Percentiles rank a stretch among this genome's conserved stretches.
Evolutionary conservation across 2,329 filamentous ascomycete species (phyloP).

Genomic region (Paecilomyces sp.): DNA sequence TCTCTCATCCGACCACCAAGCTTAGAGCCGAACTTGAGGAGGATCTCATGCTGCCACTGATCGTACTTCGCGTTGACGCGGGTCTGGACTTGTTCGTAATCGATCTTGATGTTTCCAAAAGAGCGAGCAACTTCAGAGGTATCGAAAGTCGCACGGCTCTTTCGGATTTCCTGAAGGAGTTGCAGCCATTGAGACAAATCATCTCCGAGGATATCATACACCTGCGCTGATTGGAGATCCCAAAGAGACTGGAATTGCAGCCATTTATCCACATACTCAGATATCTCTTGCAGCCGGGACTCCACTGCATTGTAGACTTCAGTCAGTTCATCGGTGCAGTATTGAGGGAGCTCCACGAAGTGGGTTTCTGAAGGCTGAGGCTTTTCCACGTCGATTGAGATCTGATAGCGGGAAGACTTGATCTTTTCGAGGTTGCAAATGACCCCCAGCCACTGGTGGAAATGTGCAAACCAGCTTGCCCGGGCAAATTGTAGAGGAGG

Average conservation of each 20-base stretch:
- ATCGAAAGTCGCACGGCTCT: conserved; percentile 92
- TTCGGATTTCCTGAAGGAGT: conserved; percentile 91
- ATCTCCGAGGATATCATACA: conserved; percentile 86
- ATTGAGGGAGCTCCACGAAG: conserved; percentile 77
- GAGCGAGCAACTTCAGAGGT: conserved; percentile 88
- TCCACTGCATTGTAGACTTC: conserved; percentile 80
- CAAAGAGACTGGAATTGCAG: conserved; percentile 96
- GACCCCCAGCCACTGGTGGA: conserved; percentile 88
- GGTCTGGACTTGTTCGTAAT: conserved; percentile 97
- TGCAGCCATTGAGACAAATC: conserved; percentile 91
- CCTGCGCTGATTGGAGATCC: conserved; percentile 93
- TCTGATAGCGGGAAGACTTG: conserved; percentile 91
- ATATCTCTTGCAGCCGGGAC: conserved; percentile 70
- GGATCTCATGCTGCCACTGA: conserved; percentile 97
- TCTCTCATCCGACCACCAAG: conserved; percentile 88
- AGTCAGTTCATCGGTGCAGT: conserved; percentile 71
- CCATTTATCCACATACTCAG: conserved; percentile 92
- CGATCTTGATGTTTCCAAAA: conserved; percentile 90
- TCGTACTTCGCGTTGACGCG: conserved; percentile 99
- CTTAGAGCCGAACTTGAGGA: conserved; percentile 84
- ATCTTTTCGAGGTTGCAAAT: conserved; percentile 91
- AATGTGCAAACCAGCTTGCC: conserved; percentile 85
- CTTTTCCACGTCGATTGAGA: conserved; percentile 55
- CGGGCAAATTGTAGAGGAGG: conserved; percentile 87
- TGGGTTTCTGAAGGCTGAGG: conserved; percentile 41